Evolutionary conservation across 805 yeast genomes (phyloP).

Genomic region (Cyberlindnera xylosilytica): DNA sequence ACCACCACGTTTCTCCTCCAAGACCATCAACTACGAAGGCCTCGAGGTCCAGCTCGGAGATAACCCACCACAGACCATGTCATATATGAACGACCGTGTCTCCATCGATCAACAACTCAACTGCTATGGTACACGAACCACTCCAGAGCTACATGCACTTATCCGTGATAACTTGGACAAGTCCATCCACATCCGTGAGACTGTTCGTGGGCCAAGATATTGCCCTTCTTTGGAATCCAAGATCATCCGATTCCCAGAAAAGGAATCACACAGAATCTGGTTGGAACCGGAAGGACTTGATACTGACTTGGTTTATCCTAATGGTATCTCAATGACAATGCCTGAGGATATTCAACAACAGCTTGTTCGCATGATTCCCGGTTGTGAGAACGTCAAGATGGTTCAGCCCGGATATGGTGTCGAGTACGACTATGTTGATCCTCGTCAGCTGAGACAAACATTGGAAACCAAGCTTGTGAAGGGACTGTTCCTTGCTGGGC

Average conservation of each 20-base stretch:
- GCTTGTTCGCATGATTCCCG: conserved; percentile 76
- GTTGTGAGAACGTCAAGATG: conserved; percentile 85
- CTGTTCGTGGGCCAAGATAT: conserved; percentile 94
- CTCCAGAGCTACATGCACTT: conserved; percentile 66
- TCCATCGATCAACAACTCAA: conserved; percentile 55
- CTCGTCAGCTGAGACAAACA: conserved; percentile 75
- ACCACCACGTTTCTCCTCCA: conserved; percentile 81
- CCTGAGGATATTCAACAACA: conserved; percentile 86
- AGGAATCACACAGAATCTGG: conserved; percentile 81
- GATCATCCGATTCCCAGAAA: conserved; percentile 74
- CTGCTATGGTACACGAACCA: conserved; percentile 81
- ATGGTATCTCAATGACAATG: conserved; percentile 95
- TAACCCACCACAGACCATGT: conserved; percentile 84
- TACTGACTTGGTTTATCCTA: conserved; percentile 87
- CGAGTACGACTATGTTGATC: conserved; percentile 95
- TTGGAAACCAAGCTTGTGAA: conserved; percentile 76
- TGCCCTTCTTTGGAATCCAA: conserved; percentile 97
- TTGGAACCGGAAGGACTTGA: conserved; percentile 94
- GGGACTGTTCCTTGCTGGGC: conserved; percentile 91
- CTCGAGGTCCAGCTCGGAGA: conserved; percentile 78
- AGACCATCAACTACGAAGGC: conserved; percentile 64
- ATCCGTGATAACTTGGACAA: conserved; percentile 69
- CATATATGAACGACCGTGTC: conserved; percentile 72
- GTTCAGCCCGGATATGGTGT: conserved; percentile 98
- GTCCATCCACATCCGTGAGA: conserved; percentile 87